phyloP scores from a whole-genome alignment of 129 eudicot genomes.

The Flaveria bidentis region DNA sequence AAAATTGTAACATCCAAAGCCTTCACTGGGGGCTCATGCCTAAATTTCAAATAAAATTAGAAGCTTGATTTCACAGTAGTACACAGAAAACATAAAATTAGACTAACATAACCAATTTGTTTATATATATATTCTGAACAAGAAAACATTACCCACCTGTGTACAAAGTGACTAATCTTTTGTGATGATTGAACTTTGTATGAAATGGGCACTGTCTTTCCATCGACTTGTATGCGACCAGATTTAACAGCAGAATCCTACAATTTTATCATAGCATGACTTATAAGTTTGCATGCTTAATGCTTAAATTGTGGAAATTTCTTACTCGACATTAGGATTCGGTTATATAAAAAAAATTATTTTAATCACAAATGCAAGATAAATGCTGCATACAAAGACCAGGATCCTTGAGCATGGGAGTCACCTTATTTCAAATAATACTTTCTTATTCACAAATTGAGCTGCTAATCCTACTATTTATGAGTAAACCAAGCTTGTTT shows the following conservation, averaged over 20 bases:
- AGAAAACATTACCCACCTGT: constrained; percentile 55
- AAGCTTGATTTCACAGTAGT: constrained; percentile 28
- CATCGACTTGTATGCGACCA: constrained; percentile 97
- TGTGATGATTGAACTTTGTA: constrained; percentile 81
- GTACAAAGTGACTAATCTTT: constrained; percentile 93
- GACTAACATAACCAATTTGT: background rate
- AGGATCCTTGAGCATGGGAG: background rate
- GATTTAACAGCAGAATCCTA: constrained; percentile 87
- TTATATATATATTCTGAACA: background rate
- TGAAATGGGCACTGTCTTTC: constrained; percentile 61
- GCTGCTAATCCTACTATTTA: background rate
- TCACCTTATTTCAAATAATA: background rate
- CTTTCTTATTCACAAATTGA: background rate
- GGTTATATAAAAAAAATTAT: background rate
- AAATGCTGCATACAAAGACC: constrained; percentile 3
- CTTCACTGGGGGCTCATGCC: constrained; percentile 99
- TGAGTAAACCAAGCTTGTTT: background rate
- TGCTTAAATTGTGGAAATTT: background rate
- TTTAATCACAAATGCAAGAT: background rate
- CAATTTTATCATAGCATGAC: constrained; percentile 14
- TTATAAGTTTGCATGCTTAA: constrained; percentile 1
- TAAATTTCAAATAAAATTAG: constrained; percentile 44
- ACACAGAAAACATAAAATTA: background rate
- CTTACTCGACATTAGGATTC: constrained; percentile 6
- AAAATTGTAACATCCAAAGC: constrained; percentile 70